phyloP scores from a whole-genome alignment of 1,284 basidiomycete genomes.

The Apiotrichum laibachii region DNA sequence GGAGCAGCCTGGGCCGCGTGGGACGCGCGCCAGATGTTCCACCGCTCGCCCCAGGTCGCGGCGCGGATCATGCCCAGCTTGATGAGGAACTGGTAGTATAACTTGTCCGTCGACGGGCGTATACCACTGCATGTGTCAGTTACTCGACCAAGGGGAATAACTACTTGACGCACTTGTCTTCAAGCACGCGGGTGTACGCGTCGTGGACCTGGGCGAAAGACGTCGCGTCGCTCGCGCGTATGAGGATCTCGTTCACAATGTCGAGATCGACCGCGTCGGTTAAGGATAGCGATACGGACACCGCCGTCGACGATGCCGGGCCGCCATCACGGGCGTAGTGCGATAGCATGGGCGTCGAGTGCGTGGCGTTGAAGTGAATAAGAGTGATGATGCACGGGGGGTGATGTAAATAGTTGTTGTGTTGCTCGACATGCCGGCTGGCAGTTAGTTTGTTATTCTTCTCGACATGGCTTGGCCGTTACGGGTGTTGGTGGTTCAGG shows the following conservation, averaged over 20 bases:
- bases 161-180: slow-evolving; percentile 32
- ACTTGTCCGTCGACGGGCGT: slow-evolving; percentile 33
- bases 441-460: neutral
- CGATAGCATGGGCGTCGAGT: slow-evolving; percentile 18
- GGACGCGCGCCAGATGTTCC: slow-evolving; percentile 40
- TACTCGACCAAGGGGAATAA: neutral
- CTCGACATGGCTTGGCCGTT: too few species aligned
- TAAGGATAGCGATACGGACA: slow-evolving; percentile 29
- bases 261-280: slow-evolving; percentile 41
- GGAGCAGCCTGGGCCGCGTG: neutral
- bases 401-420: neutral
- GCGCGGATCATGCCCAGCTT: slow-evolving; percentile 48
- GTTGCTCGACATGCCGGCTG: neutral
- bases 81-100: slow-evolving; percentile 49
- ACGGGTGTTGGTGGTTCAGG: too few species aligned
- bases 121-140: slow-evolving; percentile 35
- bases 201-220: slow-evolving; percentile 41
- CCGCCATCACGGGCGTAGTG: slow-evolving; percentile 21
- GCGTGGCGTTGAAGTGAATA: neutral
- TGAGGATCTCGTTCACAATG: slow-evolving; percentile 43
- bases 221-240: slow-evolving; percentile 36
- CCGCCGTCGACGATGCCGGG: neutral
- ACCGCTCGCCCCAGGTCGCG: slow-evolving; percentile 47
- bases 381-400: neutral
- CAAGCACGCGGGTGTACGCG: slow-evolving; percentile 38